A percentile compares a stretch with the other conserved stretches of the same genome.
These are phyloP conservation scores for Phytophthora lateralis DNA, from an alignment of 352 stramenopile species.

Conservation along the genomic window DNA sequence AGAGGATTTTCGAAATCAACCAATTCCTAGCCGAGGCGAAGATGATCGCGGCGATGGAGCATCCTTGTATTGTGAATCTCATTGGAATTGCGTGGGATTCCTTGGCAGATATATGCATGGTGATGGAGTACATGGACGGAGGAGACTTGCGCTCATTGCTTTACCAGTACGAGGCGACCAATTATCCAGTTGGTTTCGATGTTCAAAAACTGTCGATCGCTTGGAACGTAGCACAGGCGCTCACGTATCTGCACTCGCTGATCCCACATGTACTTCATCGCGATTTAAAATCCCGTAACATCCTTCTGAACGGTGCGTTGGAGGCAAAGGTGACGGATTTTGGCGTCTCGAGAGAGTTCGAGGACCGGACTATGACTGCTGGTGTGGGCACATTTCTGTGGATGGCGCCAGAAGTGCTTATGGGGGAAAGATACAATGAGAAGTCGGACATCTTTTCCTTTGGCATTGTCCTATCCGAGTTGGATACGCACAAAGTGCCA, in stretches of 20 bases:
- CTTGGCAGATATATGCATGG: constrained; percentile 27
- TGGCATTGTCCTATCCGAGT: constrained; percentile 16
- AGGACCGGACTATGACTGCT: constrained; percentile 18
- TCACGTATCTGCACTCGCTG: constrained; percentile 28
- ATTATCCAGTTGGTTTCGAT: constrained; percentile 9
- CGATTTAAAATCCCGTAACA: constrained; percentile 66
- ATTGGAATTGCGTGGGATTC: constrained; percentile 41
- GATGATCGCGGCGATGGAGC: constrained; percentile 46
- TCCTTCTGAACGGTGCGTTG: constrained; percentile 39
- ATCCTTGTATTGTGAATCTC: constrained; percentile 31
- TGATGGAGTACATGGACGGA: constrained; percentile 47
- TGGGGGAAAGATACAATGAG: constrained; percentile 13
- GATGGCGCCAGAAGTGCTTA: constrained; percentile 23
- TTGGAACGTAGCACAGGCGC: neutral
- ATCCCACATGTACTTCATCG: constrained; percentile 35
- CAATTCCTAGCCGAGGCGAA: constrained; percentile 50
- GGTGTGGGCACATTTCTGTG: constrained; percentile 19
- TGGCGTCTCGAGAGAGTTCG: constrained; percentile 24
- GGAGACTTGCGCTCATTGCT: constrained; percentile 38
- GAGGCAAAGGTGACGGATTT: constrained; percentile 60
- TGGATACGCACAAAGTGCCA: constrained; percentile 12
- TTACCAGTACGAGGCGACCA: neutral
- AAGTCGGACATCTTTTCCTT: constrained; percentile 28
- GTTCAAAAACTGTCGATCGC: constrained; percentile 7
- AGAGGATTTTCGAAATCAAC: constrained; percentile 41